These are phyloP conservation scores for Lactarius akahatsu DNA, from an alignment of 768 basidiomycete species.

Conservation along the genomic window DNA sequence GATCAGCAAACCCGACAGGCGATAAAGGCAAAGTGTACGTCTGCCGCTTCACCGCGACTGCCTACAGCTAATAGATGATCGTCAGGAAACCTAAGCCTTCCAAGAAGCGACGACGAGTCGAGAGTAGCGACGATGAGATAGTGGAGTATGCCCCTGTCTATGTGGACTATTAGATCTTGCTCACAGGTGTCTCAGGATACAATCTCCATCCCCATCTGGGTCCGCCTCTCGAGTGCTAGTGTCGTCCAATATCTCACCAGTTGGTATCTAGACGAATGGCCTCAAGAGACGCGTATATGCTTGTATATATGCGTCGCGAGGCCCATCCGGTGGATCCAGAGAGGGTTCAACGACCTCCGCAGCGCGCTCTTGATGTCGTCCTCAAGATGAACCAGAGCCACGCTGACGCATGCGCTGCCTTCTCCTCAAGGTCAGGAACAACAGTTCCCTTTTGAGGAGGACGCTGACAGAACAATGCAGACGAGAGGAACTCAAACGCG, in stretches of 20 bases:
- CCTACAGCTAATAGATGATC: slow-evolving; percentile 3
- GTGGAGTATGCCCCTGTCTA: slow-evolving; percentile 22
- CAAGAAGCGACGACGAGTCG: slow-evolving; percentile 54
- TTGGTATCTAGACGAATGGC: slow-evolving; percentile 42
- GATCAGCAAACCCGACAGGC: slow-evolving; percentile 39
- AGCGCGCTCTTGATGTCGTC: slow-evolving; percentile 54
- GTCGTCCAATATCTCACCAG: not conserved
- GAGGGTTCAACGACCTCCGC: slow-evolving; percentile 48
- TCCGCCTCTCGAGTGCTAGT: not conserved
- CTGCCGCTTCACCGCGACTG: not conserved
- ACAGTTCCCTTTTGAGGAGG: not conserved
- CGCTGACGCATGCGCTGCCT: slow-evolving; percentile 51
- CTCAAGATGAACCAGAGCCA: slow-evolving; percentile 55
- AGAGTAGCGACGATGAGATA: slow-evolving; percentile 49
- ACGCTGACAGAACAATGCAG: slow-evolving; percentile 36
- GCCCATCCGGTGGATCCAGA: not conserved
- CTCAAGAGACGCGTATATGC: slow-evolving; percentile 93
- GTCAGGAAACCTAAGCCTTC: slow-evolving; percentile 28
- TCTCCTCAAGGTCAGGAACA: slow-evolving; percentile 45
- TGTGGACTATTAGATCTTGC: slow-evolving; percentile 2
- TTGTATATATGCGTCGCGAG: slow-evolving; percentile 67
- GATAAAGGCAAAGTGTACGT: slow-evolving; percentile 30
- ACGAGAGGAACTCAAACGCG: slow-evolving; percentile 41
- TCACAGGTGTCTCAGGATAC: slow-evolving; percentile 20
- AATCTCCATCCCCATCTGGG: slow-evolving; percentile 18